Base-by-base conservation (phyloP, 164 flowering plant genomes). In the Macadamia integrifolia region DNA sequence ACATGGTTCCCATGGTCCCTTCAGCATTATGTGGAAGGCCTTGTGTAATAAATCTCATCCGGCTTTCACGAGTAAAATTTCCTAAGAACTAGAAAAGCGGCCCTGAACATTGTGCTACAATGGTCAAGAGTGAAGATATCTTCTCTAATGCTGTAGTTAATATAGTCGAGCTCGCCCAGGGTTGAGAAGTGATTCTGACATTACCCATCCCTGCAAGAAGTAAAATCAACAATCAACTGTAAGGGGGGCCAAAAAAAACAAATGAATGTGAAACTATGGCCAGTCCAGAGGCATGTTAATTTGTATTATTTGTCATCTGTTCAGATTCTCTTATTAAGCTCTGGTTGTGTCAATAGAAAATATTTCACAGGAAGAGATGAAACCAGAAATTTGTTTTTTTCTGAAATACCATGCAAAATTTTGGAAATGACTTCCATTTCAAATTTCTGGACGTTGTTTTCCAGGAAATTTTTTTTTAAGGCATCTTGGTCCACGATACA, bases 101-200 rank as follows among this genome's bases (percentile, higher is more conserved):
- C n/a, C 32, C 40, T 35, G 13, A 43, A 0, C n/a, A 30, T 12
- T 46, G 50, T 46, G 50, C 50, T n/a, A 68, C 35, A n/a, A 60
- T 5, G n/a, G 35, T 35, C 28, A 57, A 57, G 10, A 56, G 14
- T 15, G 18, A 57, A 3, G 29, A 48, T 58, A 44, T 46, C 15
- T 66, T 71, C 50, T 44, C 28, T 57, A 35, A n/a, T 58, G 60
- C 35, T 23, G 10, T 68, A 64, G 32, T 68, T 50, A 74, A 77
- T 72, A 85, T 10, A 89, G 62, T 58, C 99, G 87, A 66, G 98
- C 91, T 75, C 90, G 81, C 58, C 99, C 99, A 31, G 99, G 99
- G 74, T 95, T 95, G 35, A 95, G 94, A 72, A 83, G 85, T 61
- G 99, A 90, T 30, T 95, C 97, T 55, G 97, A 88, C 97, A 95